Base-by-base conservation (phyloP, 2,329 filamentous ascomycete species). In the Samsoniella hepiali region DNA sequence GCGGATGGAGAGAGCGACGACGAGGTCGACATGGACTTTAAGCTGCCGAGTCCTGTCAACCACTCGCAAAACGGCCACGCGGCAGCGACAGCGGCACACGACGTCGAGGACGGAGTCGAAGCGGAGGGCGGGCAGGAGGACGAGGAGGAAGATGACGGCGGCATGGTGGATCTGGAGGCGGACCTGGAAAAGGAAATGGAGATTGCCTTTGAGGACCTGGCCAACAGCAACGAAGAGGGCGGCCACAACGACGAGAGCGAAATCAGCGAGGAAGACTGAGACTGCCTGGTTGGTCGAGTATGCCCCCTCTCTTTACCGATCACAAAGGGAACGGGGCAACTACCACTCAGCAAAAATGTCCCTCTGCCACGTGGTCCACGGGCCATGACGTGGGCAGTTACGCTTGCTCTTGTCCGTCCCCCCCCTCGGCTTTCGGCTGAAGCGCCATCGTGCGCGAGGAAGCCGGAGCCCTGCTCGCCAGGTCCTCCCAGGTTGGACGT, bases 241-340 rank as follows among this genome's bases (percentile, higher is more conserved):
- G 81, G 80, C 34, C 79, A 81, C 32, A 81, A 79, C 45, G 84
- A 86, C 59, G 86, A 88, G 72, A 88, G 86, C 67, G 85, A 87
- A 68, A 85, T 88, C 61, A 88, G 86, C 67, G 86, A 88, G 71
- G 86, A 88, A 72, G 86, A 88, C 71, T 88, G 36, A 75, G 67
- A 7, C 22, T 22, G 36, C 22, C 22, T 15, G 50, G 22, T 22
- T 32, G 34, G 10, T 31, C 27, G 13, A 11, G 11, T 17, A 29
- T 27, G 29, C 45, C 22, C 22, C 22, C 22, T 22, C 22, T 29
- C n/a, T 22, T 27, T 10, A 9, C 9, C n/a, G n/a, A 13, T 29
- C 5, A 27, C 13, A 8, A 2, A 11, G 45, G 4, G 38, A 5
- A 40, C 10, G 2, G 17, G 22, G 22, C 22, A 22, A 22, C 42